A percentile compares a stretch with the other conserved stretches of the same genome.
These are phyloP conservation scores for Aspergillus egyptiacus DNA, from an alignment of 495 filamentous ascomycete genomes.

Conservation along the genomic window DNA sequence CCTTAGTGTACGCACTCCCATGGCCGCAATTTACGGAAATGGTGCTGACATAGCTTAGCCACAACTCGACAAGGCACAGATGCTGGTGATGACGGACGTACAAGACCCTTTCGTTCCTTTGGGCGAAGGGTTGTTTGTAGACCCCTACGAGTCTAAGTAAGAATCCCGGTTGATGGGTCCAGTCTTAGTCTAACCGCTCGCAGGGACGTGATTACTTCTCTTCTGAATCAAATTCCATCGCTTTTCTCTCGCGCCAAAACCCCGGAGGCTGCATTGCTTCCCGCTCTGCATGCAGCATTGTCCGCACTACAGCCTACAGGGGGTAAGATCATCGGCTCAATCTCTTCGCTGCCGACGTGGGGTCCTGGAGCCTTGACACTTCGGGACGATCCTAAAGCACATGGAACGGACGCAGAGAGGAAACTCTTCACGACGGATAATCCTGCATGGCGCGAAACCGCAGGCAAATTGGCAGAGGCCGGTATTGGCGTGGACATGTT, in stretches of 20 bases:
- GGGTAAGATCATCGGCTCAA: slow-evolving; percentile 85
- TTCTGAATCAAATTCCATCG: slow-evolving; percentile 71
- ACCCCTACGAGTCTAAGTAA: slow-evolving; percentile 86
- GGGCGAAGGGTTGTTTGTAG: slow-evolving; percentile 87
- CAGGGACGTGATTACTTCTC: slow-evolving; percentile 71
- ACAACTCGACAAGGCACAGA: slow-evolving; percentile 80
- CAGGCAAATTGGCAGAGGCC: slow-evolving; percentile 79
- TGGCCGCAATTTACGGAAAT: slow-evolving; percentile 10
- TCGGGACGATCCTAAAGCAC: slow-evolving; percentile 81
- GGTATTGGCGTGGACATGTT: slow-evolving; percentile 93
- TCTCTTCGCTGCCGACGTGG: slow-evolving; percentile 79
- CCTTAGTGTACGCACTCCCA: slow-evolving; percentile 56
- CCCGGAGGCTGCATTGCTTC: slow-evolving; percentile 80
- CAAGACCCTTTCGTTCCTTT: slow-evolving; percentile 96
- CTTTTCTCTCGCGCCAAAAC: slow-evolving; percentile 84
- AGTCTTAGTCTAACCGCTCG: slow-evolving; percentile 3
- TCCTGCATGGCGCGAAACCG: slow-evolving; percentile 72
- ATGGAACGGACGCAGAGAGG: slow-evolving; percentile 83
- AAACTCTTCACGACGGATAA: slow-evolving; percentile 90
- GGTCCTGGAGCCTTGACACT: slow-evolving; percentile 79
- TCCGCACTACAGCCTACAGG: slow-evolving; percentile 77
- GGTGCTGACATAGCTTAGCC: slow-evolving; percentile 45
- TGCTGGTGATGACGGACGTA: slow-evolving; percentile 98
- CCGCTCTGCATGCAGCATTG: slow-evolving; percentile 74
- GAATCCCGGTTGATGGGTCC: slow-evolving; percentile 7